These are phyloP conservation scores for Acacia confusa DNA, from an alignment of 306 rosid species.

Conservation along the genomic window DNA sequence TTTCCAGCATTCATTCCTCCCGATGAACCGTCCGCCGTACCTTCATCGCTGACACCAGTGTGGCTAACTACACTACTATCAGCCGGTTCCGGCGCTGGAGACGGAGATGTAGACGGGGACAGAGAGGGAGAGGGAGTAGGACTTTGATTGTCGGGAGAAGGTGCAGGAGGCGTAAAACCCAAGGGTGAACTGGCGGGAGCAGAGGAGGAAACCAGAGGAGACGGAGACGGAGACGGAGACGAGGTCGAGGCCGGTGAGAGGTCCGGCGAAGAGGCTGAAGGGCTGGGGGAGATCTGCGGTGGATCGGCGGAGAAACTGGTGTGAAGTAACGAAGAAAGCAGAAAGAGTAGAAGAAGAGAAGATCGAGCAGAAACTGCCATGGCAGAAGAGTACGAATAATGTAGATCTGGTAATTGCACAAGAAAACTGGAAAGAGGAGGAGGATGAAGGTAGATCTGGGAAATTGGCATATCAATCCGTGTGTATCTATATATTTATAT, in stretches of 20 bases:
- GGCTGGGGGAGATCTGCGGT: slow-evolving; percentile 36
- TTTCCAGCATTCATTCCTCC: slow-evolving; percentile 66
- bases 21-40: slow-evolving; percentile 22
- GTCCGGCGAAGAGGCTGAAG: slow-evolving; percentile 23
- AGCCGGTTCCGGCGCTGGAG: slow-evolving; percentile 18
- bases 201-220: neutral
- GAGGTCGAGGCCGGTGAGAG: slow-evolving; percentile 36
- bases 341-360: slow-evolving; percentile 32
- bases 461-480: neutral
- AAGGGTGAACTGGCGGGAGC: slow-evolving; percentile 34
- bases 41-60: neutral
- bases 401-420: slow-evolving; percentile 43
- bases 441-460: slow-evolving; percentile 43
- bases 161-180: slow-evolving; percentile 38
- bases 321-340: slow-evolving; percentile 30
- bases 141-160: slow-evolving; percentile 8
- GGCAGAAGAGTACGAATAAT: slow-evolving; percentile 29
- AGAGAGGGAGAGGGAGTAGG: slow-evolving; percentile 31
- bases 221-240: neutral
- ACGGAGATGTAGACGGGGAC: neutral
- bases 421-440: slow-evolving; percentile 8
- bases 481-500: too few relatives aligned
- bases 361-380: slow-evolving; percentile 50
- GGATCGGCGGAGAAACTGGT: slow-evolving; percentile 35
- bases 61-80: slow-evolving; percentile 8